These are phyloP conservation scores for Cytidiella melzeri DNA, from an alignment of 768 basidiomycete genomes.

Conservation along the genomic window DNA sequence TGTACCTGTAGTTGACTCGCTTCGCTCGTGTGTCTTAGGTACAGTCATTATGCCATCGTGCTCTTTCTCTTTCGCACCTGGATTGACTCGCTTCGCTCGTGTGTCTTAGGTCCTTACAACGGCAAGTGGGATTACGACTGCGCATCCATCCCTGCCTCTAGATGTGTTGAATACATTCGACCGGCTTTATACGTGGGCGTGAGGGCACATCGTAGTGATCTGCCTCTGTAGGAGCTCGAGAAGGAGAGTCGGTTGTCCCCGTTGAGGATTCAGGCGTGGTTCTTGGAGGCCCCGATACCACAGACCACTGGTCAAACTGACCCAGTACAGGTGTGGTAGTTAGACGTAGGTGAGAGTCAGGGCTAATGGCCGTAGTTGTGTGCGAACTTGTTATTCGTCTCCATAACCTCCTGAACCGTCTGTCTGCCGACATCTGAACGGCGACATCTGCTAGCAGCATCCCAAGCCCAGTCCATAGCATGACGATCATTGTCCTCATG, in stretches of 20 bases:
- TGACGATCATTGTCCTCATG: slow-evolving; percentile 38
- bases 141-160: too few species aligned
- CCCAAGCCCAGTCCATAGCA: slow-evolving; percentile 47
- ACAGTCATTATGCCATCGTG: too few species aligned
- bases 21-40: too few species aligned
- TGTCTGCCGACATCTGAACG: slow-evolving; percentile 40
- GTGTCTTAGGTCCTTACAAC: too few species aligned
- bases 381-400: slow-evolving; percentile 15
- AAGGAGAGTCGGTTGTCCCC: background rate
- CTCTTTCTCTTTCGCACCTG: too few species aligned
- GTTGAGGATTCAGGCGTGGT: background rate
- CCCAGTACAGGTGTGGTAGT: slow-evolving; percentile 20
- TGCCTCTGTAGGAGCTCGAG: background rate
- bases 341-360: slow-evolving; percentile 14
- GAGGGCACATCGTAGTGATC: too few species aligned
- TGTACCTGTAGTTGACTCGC: too few species aligned
- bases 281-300: slow-evolving; percentile 9
- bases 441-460: slow-evolving; percentile 48
- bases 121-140: too few species aligned
- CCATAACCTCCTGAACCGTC: slow-evolving; percentile 24
- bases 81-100: too few species aligned
- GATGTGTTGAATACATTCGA: too few species aligned
- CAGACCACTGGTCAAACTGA: slow-evolving; percentile 18
- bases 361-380: background rate
- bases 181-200: too few species aligned